phyloP scores from a whole-genome alignment of 305 asterid species.

The Petunia hybrid region DNA sequence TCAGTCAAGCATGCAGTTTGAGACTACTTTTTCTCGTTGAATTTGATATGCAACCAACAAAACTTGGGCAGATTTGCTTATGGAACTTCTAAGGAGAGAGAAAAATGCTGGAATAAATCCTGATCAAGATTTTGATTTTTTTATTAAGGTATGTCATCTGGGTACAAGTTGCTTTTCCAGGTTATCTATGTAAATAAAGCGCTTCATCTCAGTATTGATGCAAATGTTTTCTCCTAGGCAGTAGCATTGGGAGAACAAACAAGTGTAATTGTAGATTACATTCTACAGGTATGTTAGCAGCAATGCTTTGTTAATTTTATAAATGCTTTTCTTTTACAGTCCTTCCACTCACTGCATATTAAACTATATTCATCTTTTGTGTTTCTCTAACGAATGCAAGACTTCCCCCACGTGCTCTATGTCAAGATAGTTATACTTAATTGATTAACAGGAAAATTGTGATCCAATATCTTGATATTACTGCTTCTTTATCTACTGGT shows the following conservation, averaged over 20 bases:
- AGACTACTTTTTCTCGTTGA: conserved; percentile 13
- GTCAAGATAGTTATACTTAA: background rate
- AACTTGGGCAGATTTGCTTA: conserved; percentile 59
- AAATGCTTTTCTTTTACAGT: background rate
- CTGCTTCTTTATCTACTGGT: conserved; percentile 20
- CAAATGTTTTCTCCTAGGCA: conserved; percentile 73
- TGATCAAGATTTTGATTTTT: conserved; percentile 68
- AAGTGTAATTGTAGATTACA: conserved; percentile 73
- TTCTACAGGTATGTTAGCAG: conserved; percentile 69
- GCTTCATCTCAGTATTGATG: conserved; percentile 39
- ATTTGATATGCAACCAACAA: conserved; percentile 31
- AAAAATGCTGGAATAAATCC: conserved; percentile 69
- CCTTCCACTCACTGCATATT: background rate
- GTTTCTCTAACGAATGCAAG: background rate
- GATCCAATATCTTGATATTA: background rate
- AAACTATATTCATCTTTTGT: background rate
- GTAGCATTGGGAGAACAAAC: conserved; percentile 84
- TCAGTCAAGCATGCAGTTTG: background rate
- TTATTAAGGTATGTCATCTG: conserved; percentile 66
- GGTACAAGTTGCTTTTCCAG: conserved; percentile 34
- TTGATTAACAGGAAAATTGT: background rate
- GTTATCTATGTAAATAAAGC: conserved; percentile 4
- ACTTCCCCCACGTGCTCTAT: background rate
- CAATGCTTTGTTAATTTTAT: background rate
- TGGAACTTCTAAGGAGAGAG: conserved; percentile 80